Evolutionary conservation across 768 basidiomycete genomes (phyloP).

Genomic region (Gloeopeniophorella convolvens): DNA sequence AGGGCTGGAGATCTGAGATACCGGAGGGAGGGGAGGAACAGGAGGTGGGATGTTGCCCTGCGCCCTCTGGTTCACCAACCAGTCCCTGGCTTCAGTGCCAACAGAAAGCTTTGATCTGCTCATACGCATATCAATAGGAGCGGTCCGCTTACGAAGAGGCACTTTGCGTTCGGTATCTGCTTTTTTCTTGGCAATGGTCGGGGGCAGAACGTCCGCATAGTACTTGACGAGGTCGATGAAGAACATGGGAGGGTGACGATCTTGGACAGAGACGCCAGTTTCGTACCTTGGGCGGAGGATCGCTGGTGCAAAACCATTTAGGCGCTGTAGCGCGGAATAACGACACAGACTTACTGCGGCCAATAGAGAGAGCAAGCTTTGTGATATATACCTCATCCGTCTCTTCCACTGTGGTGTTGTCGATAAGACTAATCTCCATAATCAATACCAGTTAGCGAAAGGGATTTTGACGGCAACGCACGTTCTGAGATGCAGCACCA

Average conservation of each 20-base stretch:
- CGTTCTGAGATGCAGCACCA: conserved; percentile 72
- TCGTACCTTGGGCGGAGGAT: conserved; percentile 80
- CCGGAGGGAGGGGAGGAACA: conserved; percentile 10
- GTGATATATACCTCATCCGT: conserved; percentile 72
- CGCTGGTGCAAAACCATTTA: conserved; percentile 35
- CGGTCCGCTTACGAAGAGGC: conserved; percentile 80
- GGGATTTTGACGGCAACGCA: conserved; percentile 24
- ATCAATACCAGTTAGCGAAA: conserved; percentile 6
- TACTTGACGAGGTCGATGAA: conserved; percentile 81
- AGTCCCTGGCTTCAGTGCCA: conserved; percentile 61
- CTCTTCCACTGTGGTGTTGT: conserved; percentile 64
- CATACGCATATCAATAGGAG: conserved; percentile 82
- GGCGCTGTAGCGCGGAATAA: not conserved
- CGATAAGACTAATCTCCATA: conserved; percentile 48
- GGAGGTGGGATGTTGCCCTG: conserved; percentile 24
- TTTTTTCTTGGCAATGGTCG: conserved; percentile 78
- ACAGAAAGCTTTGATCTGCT: conserved; percentile 71
- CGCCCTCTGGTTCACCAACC: conserved; percentile 55
- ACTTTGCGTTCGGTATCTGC: conserved; percentile 81
- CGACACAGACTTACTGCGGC: conserved; percentile 56
- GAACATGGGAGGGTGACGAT: conserved; percentile 77
- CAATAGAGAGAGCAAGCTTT: conserved; percentile 83
- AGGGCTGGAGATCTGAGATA: conserved; percentile 24
- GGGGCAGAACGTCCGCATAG: conserved; percentile 68
- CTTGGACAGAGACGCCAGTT: conserved; percentile 81